A percentile compares a stretch with the other conserved stretches of the same genome.
Conservation (phyloP, 805 yeast genomes). For the Zygosaccharomyces bisporus region DNA sequence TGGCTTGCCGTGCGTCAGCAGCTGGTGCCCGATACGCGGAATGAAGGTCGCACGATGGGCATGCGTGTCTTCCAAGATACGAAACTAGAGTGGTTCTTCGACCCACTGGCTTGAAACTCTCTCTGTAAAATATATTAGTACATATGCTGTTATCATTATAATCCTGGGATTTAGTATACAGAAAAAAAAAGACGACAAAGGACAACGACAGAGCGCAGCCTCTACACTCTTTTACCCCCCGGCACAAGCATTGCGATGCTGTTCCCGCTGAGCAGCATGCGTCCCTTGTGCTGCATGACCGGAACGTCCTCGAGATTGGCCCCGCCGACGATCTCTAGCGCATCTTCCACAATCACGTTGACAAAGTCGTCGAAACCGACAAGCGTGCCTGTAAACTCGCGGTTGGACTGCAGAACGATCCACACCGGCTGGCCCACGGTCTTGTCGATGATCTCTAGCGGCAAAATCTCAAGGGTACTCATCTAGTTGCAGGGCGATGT, state of each 20-base stretch:
- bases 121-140: background rate
- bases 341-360: conserved; percentile 83
- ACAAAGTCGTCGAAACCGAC: conserved; percentile 95
- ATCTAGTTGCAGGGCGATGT: background rate
- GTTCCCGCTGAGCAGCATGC: conserved; percentile 69
- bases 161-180: background rate
- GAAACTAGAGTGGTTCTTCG: conserved; percentile 49
- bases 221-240: conserved; percentile 39
- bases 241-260: conserved; percentile 67
- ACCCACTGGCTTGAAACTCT: conserved; percentile 42
- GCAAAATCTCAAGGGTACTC: conserved; percentile 39
- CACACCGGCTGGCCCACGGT: conserved; percentile 76
- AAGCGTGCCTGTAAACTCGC: conserved; percentile 84
- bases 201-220: no score
- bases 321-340: conserved; percentile 28
- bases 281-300: conserved; percentile 44
- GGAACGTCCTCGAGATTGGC: conserved; percentile 38
- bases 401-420: conserved; percentile 53
- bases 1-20: conserved; percentile 36
- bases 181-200: background rate
- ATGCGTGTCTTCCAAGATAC: conserved; percentile 58
- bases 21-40: conserved; percentile 38
- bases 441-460: conserved; percentile 83
- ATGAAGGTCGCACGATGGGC: conserved; percentile 53
- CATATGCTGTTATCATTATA: background rate